These are phyloP conservation scores for Penicillium parvum DNA, from an alignment of 495 filamentous ascomycete genomes.

Conservation along the genomic window DNA sequence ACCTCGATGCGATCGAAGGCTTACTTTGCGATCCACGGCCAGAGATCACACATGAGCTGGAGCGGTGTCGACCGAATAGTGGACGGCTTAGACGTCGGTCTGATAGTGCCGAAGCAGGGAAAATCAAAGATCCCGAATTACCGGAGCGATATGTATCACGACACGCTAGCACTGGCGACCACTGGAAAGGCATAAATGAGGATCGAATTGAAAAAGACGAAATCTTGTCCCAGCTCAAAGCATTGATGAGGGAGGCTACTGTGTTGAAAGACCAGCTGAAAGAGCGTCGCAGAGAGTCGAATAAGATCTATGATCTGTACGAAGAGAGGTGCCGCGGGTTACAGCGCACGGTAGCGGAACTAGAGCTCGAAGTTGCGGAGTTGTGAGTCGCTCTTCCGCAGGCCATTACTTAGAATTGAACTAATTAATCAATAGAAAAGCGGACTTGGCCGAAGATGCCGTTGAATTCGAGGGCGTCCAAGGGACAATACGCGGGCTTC, in stretches of 20 bases:
- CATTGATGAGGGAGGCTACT: conserved; percentile 24
- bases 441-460: conserved; percentile 30
- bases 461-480: conserved; percentile 36
- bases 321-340: conserved; percentile 27
- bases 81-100: too few relatives aligned
- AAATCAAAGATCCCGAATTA: too few relatives aligned
- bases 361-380: conserved; percentile 31
- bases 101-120: too few relatives aligned
- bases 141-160: too few relatives aligned
- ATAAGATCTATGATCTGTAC: conserved; percentile 31
- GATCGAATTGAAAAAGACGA: conserved; percentile 1
- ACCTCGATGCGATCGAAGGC: conserved; percentile 30
- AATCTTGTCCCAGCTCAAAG: conserved; percentile 17
- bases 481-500: conserved; percentile 34
- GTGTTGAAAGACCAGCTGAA: conserved; percentile 25
- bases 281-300: conserved; percentile 29
- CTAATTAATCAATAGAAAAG: too few relatives aligned
- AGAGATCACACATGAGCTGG: conserved; percentile 17
- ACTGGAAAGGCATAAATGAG: neutral
- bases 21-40: conserved; percentile 26
- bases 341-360: conserved; percentile 19
- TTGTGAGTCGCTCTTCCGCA: conserved; percentile 32
- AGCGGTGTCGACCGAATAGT: neutral
- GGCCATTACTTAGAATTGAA: too few relatives aligned
- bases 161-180: too few relatives aligned